Evolutionary conservation across 441 rosid genomes (phyloP).

Genomic region (Rhodomyrtus psidioides): DNA sequence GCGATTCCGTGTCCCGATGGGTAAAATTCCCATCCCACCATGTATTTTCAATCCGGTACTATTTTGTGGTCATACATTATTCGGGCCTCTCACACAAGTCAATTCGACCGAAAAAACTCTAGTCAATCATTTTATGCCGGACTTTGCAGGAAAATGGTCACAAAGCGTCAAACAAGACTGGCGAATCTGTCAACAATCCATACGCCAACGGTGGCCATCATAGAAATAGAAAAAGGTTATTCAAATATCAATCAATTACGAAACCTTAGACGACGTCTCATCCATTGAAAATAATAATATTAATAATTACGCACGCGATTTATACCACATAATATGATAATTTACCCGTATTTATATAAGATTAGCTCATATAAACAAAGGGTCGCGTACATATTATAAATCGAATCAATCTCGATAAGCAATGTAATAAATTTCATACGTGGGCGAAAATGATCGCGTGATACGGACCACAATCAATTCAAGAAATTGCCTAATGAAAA

Average conservation of each 20-base stretch:
- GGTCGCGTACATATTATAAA: no score
- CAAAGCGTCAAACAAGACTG: neutral
- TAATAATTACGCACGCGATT: neutral
- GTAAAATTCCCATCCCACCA: neutral
- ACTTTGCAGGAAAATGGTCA: neutral
- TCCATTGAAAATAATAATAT: neutral
- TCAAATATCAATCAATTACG: neutral
- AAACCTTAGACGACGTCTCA: neutral
- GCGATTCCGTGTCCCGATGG: neutral
- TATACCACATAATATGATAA: neutral
- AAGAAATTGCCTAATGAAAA: neutral
- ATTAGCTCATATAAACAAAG: neutral
- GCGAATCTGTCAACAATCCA: neutral
- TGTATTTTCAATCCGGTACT: neutral
- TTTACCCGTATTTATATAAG: neutral
- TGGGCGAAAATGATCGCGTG: no score
- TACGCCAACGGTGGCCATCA: neutral
- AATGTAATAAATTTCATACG: neutral
- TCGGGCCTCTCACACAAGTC: neutral
- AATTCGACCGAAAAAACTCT: neutral
- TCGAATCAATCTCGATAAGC: no score
- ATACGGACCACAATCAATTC: neutral
- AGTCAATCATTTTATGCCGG: neutral
- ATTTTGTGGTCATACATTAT: neutral
- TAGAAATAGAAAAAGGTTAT: neutral